A percentile compares a stretch with the other conserved stretches of the same genome.
Evolutionary conservation across 192 early-diverging fungal species (phyloP).

Genomic region (Coemansia sp.): DNA sequence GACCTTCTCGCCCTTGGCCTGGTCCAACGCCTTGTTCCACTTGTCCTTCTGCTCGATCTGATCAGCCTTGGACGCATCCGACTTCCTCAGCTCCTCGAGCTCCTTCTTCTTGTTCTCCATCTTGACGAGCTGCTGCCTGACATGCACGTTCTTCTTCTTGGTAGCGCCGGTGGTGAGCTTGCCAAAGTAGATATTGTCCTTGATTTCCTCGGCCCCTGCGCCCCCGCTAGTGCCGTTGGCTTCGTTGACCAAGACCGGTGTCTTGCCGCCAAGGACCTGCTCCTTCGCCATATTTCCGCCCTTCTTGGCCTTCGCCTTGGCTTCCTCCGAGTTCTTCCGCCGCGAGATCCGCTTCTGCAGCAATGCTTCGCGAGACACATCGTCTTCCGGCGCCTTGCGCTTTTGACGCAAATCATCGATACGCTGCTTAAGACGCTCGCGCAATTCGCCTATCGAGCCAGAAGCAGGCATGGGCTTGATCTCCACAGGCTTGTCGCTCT

Average conservation of each 20-base stretch:
- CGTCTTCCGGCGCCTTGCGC: slow-evolving; percentile 60
- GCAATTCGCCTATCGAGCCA: slow-evolving; percentile 58
- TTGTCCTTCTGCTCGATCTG: slow-evolving; percentile 69
- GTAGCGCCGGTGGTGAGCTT: slow-evolving; percentile 35
- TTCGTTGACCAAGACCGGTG: slow-evolving; percentile 9
- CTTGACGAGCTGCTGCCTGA: slow-evolving; percentile 60
- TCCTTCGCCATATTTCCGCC: slow-evolving; percentile 14
- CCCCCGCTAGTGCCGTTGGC: slow-evolving; percentile 6
- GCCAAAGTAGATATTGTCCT: slow-evolving; percentile 43
- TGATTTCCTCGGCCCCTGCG: slow-evolving; percentile 14
- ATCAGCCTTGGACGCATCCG: slow-evolving; percentile 62
- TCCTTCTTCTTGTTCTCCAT: slow-evolving; percentile 75
- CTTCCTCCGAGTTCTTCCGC: slow-evolving; percentile 56
- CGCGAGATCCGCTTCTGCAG: slow-evolving; percentile 71
- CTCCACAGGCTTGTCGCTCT: slow-evolving; percentile 20
- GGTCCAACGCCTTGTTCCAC: slow-evolving; percentile 77
- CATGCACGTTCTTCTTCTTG: slow-evolving; percentile 52
- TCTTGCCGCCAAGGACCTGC: slow-evolving; percentile 37
- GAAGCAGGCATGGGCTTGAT: slow-evolving; percentile 34
- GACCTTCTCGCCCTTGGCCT: slow-evolving; percentile 86
- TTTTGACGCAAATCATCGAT: slow-evolving; percentile 61
- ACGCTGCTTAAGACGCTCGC: slow-evolving; percentile 59
- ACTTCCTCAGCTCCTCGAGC: slow-evolving; percentile 65
- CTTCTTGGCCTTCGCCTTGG: slow-evolving; percentile 41
- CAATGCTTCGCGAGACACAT: slow-evolving; percentile 64